These are phyloP conservation scores for Silene conica DNA, from an alignment of 148 eudicot species.

Conservation along the genomic window DNA sequence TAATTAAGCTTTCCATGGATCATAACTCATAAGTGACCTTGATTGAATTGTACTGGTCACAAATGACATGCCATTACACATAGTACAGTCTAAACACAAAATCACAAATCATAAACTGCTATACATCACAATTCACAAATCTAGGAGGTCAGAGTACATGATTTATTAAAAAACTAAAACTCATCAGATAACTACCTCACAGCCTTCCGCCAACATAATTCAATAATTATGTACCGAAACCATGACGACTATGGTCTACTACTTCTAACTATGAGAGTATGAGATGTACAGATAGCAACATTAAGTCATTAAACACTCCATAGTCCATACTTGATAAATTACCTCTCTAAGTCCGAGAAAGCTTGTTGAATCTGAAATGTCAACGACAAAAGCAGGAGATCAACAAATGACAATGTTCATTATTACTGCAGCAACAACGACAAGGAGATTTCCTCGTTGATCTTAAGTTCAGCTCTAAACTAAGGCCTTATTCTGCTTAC, in stretches of 20 bases:
- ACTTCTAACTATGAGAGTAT: neutral
- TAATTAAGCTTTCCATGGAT: neutral
- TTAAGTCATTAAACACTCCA: neutral
- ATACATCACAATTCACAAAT: constrained; percentile 6
- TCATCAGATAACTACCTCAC: neutral
- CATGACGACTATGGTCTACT: neutral
- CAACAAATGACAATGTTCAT: neutral
- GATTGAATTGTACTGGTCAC: neutral
- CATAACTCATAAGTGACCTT: neutral
- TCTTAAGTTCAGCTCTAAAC: neutral
- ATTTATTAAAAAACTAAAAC: neutral
- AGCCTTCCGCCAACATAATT: neutral
- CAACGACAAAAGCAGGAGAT: constrained; percentile 5
- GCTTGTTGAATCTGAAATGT: constrained; percentile 70
- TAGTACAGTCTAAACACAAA: too few species aligned
- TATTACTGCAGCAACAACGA: neutral
- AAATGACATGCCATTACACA: neutral
- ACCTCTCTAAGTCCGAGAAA: constrained; percentile 79
- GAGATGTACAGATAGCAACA: neutral
- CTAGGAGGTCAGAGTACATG: neutral
- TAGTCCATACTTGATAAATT: neutral
- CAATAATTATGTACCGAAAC: neutral
- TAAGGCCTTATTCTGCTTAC: neutral
- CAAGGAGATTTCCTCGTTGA: neutral
- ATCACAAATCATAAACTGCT: neutral